Conservation (phyloP, 805 yeast species). For the Komagataella populi region DNA sequence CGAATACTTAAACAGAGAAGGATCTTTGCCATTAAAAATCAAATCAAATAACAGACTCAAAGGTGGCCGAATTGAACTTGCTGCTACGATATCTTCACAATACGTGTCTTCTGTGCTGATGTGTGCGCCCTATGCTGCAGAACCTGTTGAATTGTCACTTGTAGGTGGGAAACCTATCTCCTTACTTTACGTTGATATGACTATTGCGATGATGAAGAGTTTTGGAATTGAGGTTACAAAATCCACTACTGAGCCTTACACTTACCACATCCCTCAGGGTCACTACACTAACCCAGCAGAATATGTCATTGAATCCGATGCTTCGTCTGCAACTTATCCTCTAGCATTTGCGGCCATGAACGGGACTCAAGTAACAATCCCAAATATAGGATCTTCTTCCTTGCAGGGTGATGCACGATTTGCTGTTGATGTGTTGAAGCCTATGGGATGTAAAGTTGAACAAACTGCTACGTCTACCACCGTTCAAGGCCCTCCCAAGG, state of each 20-base stretch:
- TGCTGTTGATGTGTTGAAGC: conserved; percentile 81
- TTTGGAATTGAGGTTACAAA: conserved; percentile 73
- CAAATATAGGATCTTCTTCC: conserved; percentile 85
- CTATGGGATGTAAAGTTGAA: conserved; percentile 88
- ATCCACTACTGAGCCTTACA: conserved; percentile 59
- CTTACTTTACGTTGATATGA: conserved; percentile 93
- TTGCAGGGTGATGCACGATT: conserved; percentile 96
- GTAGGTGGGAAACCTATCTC: conserved; percentile 97
- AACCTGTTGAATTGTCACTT: conserved; percentile 75
- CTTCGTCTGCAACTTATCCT: conserved; percentile 96
- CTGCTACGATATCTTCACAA: conserved; percentile 95
- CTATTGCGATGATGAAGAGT: conserved; percentile 84
- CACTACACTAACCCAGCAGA: conserved; percentile 67
- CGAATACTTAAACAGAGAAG: conserved; percentile 56
- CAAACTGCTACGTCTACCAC: conserved; percentile 84
- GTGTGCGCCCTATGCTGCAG: conserved; percentile 94
- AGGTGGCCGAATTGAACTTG: conserved; percentile 89
- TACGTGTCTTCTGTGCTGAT: conserved; percentile 91
- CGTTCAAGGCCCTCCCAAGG: conserved; percentile 76
- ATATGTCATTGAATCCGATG: conserved; percentile 91
- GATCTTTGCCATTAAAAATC: conserved; percentile 77
- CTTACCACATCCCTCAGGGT: conserved; percentile 85
- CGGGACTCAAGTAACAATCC: conserved; percentile 84
- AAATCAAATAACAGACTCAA: conserved; percentile 55
- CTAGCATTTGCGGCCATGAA: conserved; percentile 95